Evolutionary conservation across 768 basidiomycete genomes (phyloP).

Genomic region (Pleurotus tuber-regium): DNA sequence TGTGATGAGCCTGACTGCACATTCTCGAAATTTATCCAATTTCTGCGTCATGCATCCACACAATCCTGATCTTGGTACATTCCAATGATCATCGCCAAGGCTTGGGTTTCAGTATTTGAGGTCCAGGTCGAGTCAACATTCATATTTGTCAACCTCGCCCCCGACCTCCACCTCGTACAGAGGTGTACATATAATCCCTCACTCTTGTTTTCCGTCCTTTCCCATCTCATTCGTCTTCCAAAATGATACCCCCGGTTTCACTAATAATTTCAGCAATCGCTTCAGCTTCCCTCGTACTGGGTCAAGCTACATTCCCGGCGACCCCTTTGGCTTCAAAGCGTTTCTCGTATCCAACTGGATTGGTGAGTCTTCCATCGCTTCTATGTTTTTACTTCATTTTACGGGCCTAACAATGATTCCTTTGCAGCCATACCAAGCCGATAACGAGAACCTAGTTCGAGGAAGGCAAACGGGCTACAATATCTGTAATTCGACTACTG

Average conservation of each 20-base stretch:
- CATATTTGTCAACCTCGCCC: too few relatives aligned
- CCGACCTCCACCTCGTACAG: not conserved
- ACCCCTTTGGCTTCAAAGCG: constrained; percentile 2
- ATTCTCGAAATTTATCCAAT: too few relatives aligned
- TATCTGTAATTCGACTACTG: constrained; percentile 55
- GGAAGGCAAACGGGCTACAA: constrained; percentile 60
- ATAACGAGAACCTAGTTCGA: constrained; percentile 39
- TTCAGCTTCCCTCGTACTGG: constrained; percentile 1
- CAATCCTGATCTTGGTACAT: constrained; percentile 1
- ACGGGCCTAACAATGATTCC: not conserved
- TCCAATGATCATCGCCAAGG: constrained; percentile 7
- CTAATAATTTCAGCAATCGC: not conserved
- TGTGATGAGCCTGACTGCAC: too few relatives aligned
- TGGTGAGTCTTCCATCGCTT: not conserved
- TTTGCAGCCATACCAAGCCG: constrained; percentile 51
- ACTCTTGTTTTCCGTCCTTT: not conserved
- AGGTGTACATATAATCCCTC: not conserved
- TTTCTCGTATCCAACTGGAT: constrained; percentile 2
- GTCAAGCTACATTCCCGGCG: constrained; percentile 2
- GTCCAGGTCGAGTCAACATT: too few relatives aligned
- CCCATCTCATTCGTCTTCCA: not conserved
- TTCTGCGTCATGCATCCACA: too few relatives aligned
- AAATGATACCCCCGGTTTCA: constrained; percentile 1
- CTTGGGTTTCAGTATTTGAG: constrained; percentile 4
- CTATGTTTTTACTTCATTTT: not conserved